Percentiles rank a stretch among this genome's conserved stretches.
phyloP scores from a whole-genome alignment of 768 basidiomycete species.

The Tulasnella sp. region DNA sequence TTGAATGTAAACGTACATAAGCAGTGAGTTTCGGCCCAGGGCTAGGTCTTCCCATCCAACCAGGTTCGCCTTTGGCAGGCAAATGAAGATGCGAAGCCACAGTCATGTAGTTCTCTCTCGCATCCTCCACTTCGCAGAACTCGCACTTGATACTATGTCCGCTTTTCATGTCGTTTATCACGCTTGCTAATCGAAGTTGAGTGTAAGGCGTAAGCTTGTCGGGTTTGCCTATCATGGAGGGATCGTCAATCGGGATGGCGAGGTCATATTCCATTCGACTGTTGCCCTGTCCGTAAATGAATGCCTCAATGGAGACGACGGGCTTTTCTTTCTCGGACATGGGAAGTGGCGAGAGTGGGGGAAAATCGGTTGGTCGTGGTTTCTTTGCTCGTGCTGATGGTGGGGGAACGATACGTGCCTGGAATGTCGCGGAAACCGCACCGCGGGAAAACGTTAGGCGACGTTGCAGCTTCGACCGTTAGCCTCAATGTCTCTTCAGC shows the following conservation, averaged over 20 bases:
- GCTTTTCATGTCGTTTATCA: not conserved
- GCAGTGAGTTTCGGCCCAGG: not conserved
- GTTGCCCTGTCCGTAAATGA: not conserved
- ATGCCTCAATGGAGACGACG: not conserved
- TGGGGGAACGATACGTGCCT: not conserved
- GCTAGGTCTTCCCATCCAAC: slow-evolving; percentile 18
- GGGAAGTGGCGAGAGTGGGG: not conserved
- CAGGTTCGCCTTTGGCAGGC: slow-evolving; percentile 16
- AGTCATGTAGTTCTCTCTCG: slow-evolving; percentile 16
- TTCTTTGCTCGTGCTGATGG: not conserved
- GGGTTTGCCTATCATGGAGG: not conserved
- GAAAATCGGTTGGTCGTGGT: not conserved
- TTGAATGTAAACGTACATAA: not conserved
- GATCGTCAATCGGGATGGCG: slow-evolving; percentile 12
- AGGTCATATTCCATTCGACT: slow-evolving; percentile 19
- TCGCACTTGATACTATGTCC: slow-evolving; percentile 9
- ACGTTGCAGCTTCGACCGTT: slow-evolving; percentile 11
- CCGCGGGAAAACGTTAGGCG: not conserved
- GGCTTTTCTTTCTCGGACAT: not conserved
- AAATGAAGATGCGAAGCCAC: slow-evolving; percentile 19
- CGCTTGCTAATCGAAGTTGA: not conserved
- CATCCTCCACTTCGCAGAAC: not conserved
- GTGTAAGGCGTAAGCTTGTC: not conserved
- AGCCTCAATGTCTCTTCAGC: slow-evolving; percentile 31
- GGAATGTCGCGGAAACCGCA: not conserved